phyloP scores from a whole-genome alignment of 495 filamentous ascomycete genomes.

The Penicillium taxi region DNA sequence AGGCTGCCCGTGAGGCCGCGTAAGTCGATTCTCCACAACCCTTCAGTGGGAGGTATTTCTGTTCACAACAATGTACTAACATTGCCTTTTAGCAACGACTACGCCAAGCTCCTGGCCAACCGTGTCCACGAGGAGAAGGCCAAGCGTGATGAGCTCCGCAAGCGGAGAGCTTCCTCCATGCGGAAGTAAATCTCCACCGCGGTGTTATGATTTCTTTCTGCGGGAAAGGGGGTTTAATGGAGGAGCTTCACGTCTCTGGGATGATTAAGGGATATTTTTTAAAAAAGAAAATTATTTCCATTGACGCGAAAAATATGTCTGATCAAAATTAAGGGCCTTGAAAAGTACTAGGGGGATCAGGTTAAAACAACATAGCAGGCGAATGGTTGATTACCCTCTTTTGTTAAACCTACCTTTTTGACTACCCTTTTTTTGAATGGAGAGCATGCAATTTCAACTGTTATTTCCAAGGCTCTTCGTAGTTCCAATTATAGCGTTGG shows the following conservation, averaged over 20 bases:
- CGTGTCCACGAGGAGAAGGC: constrained; percentile 91
- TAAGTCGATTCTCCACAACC: constrained; percentile 49
- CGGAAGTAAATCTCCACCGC: constrained; percentile 57
- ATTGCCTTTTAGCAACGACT: constrained; percentile 57
- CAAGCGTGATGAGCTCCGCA: constrained; percentile 83
- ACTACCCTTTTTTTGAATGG: constrained; percentile 27
- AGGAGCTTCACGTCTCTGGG: constrained; percentile 24
- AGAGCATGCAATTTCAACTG: constrained; percentile 27
- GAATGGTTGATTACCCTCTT: constrained; percentile 18
- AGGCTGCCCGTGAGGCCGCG: constrained; percentile 97
- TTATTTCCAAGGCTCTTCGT: no score
- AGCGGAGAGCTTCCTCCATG: constrained; percentile 94
- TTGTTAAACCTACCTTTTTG: constrained; percentile 26
- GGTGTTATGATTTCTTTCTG: constrained; percentile 29
- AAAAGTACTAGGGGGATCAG: constrained; percentile 17
- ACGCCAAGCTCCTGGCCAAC: constrained; percentile 85
- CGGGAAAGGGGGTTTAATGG: constrained; percentile 31
- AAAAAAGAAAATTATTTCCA: constrained; percentile 26
- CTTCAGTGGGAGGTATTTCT: no score
- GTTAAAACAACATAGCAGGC: constrained; percentile 16
- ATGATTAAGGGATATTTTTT: constrained; percentile 14
- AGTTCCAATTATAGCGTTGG: no score
- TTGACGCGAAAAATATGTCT: constrained; percentile 25
- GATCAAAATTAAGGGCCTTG: constrained; percentile 20
- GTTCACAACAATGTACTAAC: constrained; percentile 32